phyloP scores from a whole-genome alignment of 2,329 filamentous ascomycete genomes.

The Calonectria henricotiae region DNA sequence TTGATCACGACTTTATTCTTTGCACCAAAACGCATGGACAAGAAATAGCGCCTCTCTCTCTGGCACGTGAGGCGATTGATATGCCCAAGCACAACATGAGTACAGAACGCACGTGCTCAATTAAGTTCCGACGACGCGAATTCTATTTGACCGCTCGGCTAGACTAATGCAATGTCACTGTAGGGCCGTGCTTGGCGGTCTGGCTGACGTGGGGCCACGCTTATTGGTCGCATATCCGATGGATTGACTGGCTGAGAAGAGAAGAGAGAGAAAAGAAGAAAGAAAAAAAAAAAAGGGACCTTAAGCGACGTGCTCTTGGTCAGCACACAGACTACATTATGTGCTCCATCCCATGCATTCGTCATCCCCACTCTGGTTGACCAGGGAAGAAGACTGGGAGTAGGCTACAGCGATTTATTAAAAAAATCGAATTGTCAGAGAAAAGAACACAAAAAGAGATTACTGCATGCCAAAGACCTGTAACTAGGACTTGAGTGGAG shows the following conservation, averaged over 20 bases:
- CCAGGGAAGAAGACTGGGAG: too few species aligned
- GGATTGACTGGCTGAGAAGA: slow-evolving; percentile 14
- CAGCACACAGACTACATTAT: neutral
- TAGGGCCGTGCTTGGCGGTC: slow-evolving; percentile 10
- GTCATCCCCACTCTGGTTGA: neutral
- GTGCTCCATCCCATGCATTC: too few species aligned
- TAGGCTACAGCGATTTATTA: too few species aligned
- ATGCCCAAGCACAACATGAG: neutral
- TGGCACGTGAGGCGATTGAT: slow-evolving; percentile 15
- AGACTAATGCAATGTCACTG: slow-evolving; percentile 25
- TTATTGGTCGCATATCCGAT: neutral
- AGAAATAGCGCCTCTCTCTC: slow-evolving; percentile 13
- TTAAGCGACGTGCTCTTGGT: neutral
- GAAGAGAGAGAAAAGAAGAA: too few species aligned
- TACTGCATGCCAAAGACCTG: too few species aligned
- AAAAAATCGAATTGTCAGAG: neutral
- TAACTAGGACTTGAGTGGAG: neutral
- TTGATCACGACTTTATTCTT: slow-evolving; percentile 14
- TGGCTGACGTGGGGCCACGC: slow-evolving; percentile 3
- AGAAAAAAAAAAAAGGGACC: too few species aligned
- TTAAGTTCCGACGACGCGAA: neutral
- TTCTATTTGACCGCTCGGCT: slow-evolving; percentile 16
- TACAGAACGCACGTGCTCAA: neutral
- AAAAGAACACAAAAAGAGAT: neutral
- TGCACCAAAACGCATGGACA: neutral